A percentile compares a stretch with the other conserved stretches of the same genome.
These are phyloP conservation scores for Talaromyces proteolyticus DNA, from an alignment of 495 filamentous ascomycete genomes.

Conservation along the genomic window DNA sequence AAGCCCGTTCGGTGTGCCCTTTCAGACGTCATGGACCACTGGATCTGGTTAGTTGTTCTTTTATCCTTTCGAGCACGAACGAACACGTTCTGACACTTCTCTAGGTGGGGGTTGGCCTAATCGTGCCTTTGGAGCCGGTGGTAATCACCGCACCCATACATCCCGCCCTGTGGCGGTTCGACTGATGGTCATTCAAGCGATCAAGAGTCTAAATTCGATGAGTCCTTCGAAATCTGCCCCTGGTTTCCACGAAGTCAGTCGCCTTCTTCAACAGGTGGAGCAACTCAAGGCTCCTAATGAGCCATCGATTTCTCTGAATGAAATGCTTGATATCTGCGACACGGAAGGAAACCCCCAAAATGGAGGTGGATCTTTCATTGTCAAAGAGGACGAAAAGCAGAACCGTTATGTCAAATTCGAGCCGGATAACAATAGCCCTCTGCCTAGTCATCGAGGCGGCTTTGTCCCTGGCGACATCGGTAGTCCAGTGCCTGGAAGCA, in stretches of 20 bases:
- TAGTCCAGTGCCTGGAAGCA: conserved; percentile 38
- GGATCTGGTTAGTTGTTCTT: conserved; percentile 25
- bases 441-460: conserved; percentile 33
- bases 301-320: conserved; percentile 54
- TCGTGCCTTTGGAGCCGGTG: conserved; percentile 44
- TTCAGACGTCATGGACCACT: conserved; percentile 36
- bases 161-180: conserved; percentile 52
- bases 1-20: conserved; percentile 39
- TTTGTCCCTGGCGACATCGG: conserved; percentile 45
- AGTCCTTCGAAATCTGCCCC: conserved; percentile 23
- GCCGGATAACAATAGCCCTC: conserved; percentile 37
- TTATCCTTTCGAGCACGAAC: conserved; percentile 4
- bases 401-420: conserved; percentile 59
- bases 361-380: conserved; percentile 78
- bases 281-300: conserved; percentile 49
- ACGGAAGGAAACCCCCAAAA: conserved; percentile 83
- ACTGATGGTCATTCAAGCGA: conserved; percentile 52
- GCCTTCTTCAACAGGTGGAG: conserved; percentile 62
- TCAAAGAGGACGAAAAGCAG: conserved; percentile 45
- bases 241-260: conserved; percentile 61
- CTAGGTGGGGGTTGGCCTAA: conserved; percentile 44
- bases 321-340: conserved; percentile 86
- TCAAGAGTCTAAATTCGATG: conserved; percentile 46
- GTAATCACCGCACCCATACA: conserved; percentile 36
- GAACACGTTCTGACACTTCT: conserved; percentile 15